Conservation (phyloP, 495 filamentous ascomycete genomes). For the Jackrogersella minutella region DNA sequence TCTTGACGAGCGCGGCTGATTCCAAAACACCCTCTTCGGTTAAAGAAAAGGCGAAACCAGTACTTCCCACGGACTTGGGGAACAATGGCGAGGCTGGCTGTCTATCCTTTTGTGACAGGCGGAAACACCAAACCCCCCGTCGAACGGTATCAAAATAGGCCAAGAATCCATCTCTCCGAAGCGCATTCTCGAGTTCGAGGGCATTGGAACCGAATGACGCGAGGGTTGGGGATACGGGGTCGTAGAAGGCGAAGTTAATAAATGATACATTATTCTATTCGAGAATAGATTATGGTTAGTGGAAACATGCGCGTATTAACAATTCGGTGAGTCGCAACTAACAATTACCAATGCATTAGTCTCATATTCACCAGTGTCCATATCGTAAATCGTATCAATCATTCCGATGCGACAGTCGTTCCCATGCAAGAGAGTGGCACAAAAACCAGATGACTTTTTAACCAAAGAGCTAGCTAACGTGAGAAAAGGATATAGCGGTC, state of each 20-base stretch:
- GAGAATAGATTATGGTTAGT: slow-evolving; percentile 30
- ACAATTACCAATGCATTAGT: slow-evolving; percentile 62
- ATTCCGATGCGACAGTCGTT: slow-evolving; percentile 31
- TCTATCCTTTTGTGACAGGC: slow-evolving; percentile 47
- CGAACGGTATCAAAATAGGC: slow-evolving; percentile 57
- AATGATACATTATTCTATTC: slow-evolving; percentile 56
- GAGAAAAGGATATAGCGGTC: slow-evolving; percentile 4
- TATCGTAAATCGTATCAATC: slow-evolving; percentile 52
- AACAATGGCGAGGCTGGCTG: slow-evolving; percentile 44
- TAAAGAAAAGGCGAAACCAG: slow-evolving; percentile 50
- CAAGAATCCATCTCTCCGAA: slow-evolving; percentile 60
- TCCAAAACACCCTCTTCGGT: slow-evolving; percentile 57
- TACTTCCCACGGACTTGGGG: slow-evolving; percentile 47
- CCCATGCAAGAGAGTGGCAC: slow-evolving; percentile 20
- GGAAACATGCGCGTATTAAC: not conserved
- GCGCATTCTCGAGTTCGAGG: slow-evolving; percentile 53
- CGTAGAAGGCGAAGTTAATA: slow-evolving; percentile 57
- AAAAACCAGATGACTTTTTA: slow-evolving; percentile 12
- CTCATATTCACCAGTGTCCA: slow-evolving; percentile 63
- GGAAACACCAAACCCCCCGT: slow-evolving; percentile 62
- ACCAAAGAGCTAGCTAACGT: slow-evolving; percentile 17
- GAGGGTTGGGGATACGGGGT: slow-evolving; percentile 50
- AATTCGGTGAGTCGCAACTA: slow-evolving; percentile 18
- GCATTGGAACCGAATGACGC: slow-evolving; percentile 51
- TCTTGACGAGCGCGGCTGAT: slow-evolving; percentile 54